phyloP scores from a whole-genome alignment of 768 basidiomycete species.

The Mycena galericulata region DNA sequence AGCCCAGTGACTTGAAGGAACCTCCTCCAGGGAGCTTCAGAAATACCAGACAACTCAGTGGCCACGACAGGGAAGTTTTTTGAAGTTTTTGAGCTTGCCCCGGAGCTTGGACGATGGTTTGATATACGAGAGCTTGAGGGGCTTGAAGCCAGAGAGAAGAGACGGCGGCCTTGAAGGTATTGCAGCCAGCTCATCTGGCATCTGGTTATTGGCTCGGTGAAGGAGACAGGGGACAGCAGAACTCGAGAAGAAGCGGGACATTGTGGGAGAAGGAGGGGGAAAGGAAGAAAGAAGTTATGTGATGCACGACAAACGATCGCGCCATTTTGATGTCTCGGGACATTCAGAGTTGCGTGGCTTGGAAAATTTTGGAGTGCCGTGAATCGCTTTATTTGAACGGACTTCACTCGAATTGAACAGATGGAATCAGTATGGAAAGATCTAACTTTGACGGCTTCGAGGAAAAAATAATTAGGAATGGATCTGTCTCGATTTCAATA shows the following conservation, averaged over 20 bases:
- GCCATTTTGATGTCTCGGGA: conserved; percentile 1
- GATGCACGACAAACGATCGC: background rate
- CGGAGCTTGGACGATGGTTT: background rate
- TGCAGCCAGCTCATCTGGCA: background rate
- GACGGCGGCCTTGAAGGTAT: background rate
- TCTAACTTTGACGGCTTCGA: background rate
- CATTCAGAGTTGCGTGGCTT: background rate
- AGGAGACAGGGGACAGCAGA: no score
- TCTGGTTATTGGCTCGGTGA: background rate
- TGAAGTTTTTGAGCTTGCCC: background rate
- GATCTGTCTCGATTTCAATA: no score
- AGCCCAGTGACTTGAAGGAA: background rate
- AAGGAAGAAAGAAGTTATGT: conserved; percentile 3
- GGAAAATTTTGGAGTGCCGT: background rate
- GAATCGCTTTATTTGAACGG: background rate
- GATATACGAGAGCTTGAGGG: no score
- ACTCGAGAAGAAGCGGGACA: background rate
- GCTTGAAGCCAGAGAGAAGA: background rate
- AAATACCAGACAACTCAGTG: no score
- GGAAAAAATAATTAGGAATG: background rate
- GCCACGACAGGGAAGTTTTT: background rate
- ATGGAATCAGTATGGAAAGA: no score
- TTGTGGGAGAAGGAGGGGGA: background rate
- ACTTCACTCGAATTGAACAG: background rate
- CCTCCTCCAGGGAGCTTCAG: background rate